Evolutionary conservation across 441 rosid genomes (phyloP).

Genomic region (Cnidoscolus chayamansa): DNA sequence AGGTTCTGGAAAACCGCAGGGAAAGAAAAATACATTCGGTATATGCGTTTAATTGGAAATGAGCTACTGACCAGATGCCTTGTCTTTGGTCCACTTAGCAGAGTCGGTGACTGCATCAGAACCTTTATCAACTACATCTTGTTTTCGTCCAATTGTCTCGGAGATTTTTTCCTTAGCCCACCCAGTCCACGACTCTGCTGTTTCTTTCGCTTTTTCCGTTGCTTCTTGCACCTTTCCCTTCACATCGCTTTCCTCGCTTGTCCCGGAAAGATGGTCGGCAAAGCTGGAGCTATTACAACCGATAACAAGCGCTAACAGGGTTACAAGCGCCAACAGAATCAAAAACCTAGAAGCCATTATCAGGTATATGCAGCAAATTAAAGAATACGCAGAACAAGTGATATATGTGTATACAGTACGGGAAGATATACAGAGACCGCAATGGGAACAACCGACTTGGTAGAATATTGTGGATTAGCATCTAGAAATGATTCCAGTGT

Average conservation of each 20-base stretch:
- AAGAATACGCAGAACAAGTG: background rate
- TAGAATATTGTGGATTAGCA: too few species aligned
- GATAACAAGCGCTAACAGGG: background rate
- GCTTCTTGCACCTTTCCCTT: background rate
- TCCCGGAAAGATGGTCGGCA: background rate
- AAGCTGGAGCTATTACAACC: background rate
- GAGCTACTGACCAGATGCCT: conserved; percentile 33
- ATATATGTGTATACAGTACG: too few species aligned
- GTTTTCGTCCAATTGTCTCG: conserved; percentile 44
- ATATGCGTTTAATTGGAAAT: too few species aligned
- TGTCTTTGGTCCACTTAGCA: conserved; percentile 33
- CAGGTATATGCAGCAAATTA: background rate
- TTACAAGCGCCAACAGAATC: background rate
- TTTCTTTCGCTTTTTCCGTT: conserved; percentile 25
- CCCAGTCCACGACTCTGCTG: conserved; percentile 48
- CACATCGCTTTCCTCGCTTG: background rate
- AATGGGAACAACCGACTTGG: too few species aligned
- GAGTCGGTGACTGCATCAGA: conserved; percentile 33
- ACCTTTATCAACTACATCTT: conserved; percentile 33
- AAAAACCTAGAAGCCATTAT: background rate
- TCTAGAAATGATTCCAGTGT: too few species aligned
- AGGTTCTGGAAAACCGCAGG: too few species aligned
- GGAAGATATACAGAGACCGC: too few species aligned
- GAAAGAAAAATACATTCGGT: too few species aligned
- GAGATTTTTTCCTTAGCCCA: conserved; percentile 67